Conservation (phyloP, 164 flowering plant genomes). For the Malania oleifera region DNA sequence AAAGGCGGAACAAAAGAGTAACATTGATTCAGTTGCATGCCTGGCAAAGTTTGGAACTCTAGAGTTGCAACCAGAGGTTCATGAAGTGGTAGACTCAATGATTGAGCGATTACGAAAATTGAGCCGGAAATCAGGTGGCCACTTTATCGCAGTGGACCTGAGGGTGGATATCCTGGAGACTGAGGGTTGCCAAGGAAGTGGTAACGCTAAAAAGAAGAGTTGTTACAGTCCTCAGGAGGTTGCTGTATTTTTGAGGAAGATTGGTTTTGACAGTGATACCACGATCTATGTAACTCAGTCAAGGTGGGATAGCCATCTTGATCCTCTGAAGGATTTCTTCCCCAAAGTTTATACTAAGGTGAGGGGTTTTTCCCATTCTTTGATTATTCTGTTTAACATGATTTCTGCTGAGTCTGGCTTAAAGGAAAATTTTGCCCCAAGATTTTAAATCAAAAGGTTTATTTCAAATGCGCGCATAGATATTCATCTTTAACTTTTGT, state of each 20-base stretch:
- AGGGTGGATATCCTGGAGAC: slow-evolving; percentile 69
- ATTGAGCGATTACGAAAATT: slow-evolving; percentile 62
- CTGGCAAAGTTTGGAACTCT: slow-evolving; percentile 79
- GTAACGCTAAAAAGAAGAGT: slow-evolving; percentile 37
- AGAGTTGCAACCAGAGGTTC: slow-evolving; percentile 65
- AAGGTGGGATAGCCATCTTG: slow-evolving; percentile 71
- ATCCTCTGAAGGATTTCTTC: slow-evolving; percentile 65
- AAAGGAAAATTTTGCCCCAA: no score
- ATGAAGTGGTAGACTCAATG: slow-evolving; percentile 78
- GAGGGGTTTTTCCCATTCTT: neutral
- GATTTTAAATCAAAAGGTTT: no score
- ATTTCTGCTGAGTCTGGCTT: neutral
- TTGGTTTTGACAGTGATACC: slow-evolving; percentile 67
- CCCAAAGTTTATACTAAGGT: slow-evolving; percentile 93
- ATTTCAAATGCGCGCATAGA: no score
- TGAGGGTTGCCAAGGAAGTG: slow-evolving; percentile 62
- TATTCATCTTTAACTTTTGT: no score
- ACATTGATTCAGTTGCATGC: slow-evolving; percentile 59
- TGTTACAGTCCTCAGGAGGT: slow-evolving; percentile 71
- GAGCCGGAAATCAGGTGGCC: slow-evolving; percentile 65
- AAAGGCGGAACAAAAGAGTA: slow-evolving; percentile 32
- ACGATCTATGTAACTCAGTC: slow-evolving; percentile 77
- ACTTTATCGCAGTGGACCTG: slow-evolving; percentile 82
- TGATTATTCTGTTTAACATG: neutral
- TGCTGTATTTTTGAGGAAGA: slow-evolving; percentile 60